Percentiles rank a stretch among this genome's conserved stretches.
Evolutionary conservation across 352 stramenopile species (phyloP).

Genomic region (Phytopythium sindhum): DNA sequence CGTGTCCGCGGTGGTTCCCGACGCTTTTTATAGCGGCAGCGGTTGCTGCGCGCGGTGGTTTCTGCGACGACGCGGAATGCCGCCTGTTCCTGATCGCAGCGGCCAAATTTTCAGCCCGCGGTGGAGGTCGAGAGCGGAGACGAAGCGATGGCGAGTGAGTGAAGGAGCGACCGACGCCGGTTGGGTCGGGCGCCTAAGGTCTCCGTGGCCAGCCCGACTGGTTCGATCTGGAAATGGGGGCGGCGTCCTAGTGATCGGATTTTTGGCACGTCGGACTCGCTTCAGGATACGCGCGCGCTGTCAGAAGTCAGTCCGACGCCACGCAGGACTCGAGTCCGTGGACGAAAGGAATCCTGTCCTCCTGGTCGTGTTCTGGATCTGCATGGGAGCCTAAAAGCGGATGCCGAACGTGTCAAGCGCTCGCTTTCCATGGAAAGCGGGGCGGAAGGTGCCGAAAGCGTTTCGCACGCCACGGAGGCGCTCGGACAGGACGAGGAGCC

Average conservation of each 20-base stretch:
- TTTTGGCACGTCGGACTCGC: background rate
- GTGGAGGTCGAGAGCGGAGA: background rate
- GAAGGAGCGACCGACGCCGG: background rate
- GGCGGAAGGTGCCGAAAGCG: slow-evolving; percentile 2
- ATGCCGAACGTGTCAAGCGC: background rate
- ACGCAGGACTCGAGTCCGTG: background rate
- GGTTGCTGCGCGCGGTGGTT: background rate
- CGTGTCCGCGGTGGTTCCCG: background rate
- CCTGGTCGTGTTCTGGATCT: too few relatives aligned
- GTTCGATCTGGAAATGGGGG: slow-evolving; percentile 1
- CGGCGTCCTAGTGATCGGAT: background rate
- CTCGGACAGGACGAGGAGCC: background rate
- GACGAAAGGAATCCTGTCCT: background rate
- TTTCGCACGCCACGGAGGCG: slow-evolving; percentile 26
- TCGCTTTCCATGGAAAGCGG: slow-evolving; percentile 1
- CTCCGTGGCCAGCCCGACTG: background rate
- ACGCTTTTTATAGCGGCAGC: background rate
- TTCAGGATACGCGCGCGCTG: background rate
- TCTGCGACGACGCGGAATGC: background rate
- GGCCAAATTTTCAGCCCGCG: background rate
- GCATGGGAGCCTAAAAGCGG: background rate
- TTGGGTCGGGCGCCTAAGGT: background rate
- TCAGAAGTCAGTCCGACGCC: background rate
- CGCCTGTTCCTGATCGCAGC: background rate
- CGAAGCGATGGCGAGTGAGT: background rate